Conservation (phyloP, 805 yeast genomes). For the Blastobotrys terrestris region DNA sequence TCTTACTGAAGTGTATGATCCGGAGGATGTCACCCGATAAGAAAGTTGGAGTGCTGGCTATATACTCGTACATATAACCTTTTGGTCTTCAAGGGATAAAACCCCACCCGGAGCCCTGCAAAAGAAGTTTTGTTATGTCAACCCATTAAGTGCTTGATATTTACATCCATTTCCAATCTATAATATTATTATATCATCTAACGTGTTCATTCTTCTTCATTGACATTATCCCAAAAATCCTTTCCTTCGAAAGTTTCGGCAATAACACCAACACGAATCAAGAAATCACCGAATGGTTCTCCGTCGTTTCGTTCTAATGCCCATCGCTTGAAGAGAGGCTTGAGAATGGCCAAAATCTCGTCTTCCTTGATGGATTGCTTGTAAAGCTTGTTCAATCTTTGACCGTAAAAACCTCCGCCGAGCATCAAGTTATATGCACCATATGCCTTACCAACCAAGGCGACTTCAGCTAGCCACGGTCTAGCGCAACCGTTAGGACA, state of each 20-base stretch:
- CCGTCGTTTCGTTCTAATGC: constrained; percentile 83
- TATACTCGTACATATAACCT: no score
- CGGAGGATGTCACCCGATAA: no score
- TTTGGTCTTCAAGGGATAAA: no score
- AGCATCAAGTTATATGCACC: constrained; percentile 90
- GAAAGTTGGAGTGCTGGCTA: no score
- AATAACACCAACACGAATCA: constrained; percentile 80
- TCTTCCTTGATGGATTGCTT: constrained; percentile 85
- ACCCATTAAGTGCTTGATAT: no score
- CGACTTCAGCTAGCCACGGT: constrained; percentile 97
- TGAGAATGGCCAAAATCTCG: constrained; percentile 69
- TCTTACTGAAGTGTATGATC: no score
- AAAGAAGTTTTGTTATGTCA: no score
- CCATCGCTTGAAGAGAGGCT: constrained; percentile 91
- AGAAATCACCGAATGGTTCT: constrained; percentile 94
- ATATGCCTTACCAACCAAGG: constrained; percentile 89
- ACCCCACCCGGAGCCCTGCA: no score
- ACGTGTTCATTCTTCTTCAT: constrained; percentile 55
- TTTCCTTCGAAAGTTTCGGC: constrained; percentile 86
- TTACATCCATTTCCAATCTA: background rate
- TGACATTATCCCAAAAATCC: constrained; percentile 89
- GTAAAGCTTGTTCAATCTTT: constrained; percentile 84
- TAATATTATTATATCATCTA: background rate
- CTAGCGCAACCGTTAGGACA: constrained; percentile 99
- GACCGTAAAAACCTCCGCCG: constrained; percentile 95